Percentiles rank a stretch among this genome's conserved stretches.
These are phyloP conservation scores for Clonostachys solani DNA, from an alignment of 2,329 filamentous ascomycete species.

Conservation along the genomic window DNA sequence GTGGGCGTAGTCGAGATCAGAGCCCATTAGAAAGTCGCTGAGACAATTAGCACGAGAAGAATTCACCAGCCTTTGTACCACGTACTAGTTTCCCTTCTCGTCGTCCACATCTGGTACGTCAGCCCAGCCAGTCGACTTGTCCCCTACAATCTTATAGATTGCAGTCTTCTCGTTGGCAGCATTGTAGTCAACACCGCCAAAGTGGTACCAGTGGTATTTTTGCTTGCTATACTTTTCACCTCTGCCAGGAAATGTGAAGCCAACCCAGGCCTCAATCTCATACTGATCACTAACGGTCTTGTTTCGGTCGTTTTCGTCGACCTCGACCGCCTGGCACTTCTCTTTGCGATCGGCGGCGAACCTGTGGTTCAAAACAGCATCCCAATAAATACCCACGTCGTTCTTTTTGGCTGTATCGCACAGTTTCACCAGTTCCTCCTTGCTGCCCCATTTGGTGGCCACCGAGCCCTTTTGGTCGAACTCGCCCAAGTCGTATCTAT, in stretches of 20 bases:
- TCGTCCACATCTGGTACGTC: slow-evolving; percentile 50
- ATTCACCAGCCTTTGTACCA: slow-evolving; percentile 18
- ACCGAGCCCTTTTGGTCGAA: slow-evolving; percentile 67
- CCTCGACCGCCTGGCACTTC: slow-evolving; percentile 57
- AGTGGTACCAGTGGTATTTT: slow-evolving; percentile 69
- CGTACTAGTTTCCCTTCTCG: slow-evolving; percentile 59
- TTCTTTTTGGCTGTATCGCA: slow-evolving; percentile 45
- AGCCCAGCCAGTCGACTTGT: slow-evolving; percentile 59
- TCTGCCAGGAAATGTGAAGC: slow-evolving; percentile 63
- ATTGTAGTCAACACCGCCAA: slow-evolving; percentile 67
- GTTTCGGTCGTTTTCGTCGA: slow-evolving; percentile 56
- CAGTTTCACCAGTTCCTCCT: slow-evolving; percentile 55
- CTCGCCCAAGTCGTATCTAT: slow-evolving; percentile 60
- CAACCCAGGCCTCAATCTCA: slow-evolving; percentile 67
- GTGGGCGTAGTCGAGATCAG: slow-evolving; percentile 63
- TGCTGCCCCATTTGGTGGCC: slow-evolving; percentile 67
- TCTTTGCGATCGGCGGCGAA: slow-evolving; percentile 67
- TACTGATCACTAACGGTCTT: slow-evolving; percentile 51
- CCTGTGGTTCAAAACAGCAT: slow-evolving; percentile 72
- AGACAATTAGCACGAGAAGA: not conserved
- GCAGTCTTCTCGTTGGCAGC: slow-evolving; percentile 52
- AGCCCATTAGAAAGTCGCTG: slow-evolving; percentile 68
- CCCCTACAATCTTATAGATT: slow-evolving; percentile 64
- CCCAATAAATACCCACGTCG: slow-evolving; percentile 63
- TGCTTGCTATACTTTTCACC: slow-evolving; percentile 55